phyloP scores from a whole-genome alignment of 1,139 yeast species.

The Pichia sp. region DNA sequence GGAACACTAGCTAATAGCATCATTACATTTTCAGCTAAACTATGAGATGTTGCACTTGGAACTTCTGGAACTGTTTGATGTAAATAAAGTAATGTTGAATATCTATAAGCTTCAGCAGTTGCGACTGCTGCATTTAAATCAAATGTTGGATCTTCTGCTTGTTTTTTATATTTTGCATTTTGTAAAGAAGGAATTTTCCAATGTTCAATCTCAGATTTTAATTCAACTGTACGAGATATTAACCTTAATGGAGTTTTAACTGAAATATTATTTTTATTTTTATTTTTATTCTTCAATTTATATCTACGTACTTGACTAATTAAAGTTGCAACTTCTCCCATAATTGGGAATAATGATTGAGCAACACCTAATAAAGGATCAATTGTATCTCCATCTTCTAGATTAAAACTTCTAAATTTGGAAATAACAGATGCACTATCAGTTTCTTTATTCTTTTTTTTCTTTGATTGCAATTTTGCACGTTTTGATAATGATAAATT shows the following conservation, averaged over 20 bases:
- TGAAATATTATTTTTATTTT: not conserved
- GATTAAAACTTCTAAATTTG: slow-evolving; percentile 27
- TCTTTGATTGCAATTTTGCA: not conserved
- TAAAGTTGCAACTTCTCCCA: slow-evolving; percentile 56
- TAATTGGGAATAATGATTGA: slow-evolving; percentile 54
- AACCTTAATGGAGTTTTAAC: slow-evolving; percentile 39
- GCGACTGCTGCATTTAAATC: slow-evolving; percentile 57
- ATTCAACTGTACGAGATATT: slow-evolving; percentile 49
- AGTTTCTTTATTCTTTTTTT: slow-evolving; percentile 12
- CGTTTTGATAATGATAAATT: not conserved
- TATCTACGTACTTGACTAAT: slow-evolving; percentile 42
- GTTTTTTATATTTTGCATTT: slow-evolving; percentile 29
- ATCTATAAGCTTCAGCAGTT: slow-evolving; percentile 64
- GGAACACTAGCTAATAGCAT: slow-evolving; percentile 60
- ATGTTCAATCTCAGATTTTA: slow-evolving; percentile 42
- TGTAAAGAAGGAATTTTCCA: slow-evolving; percentile 46
- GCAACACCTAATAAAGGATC: slow-evolving; percentile 66
- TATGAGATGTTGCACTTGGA: slow-evolving; percentile 49
- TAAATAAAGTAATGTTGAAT: slow-evolving; percentile 49
- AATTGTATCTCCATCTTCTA: slow-evolving; percentile 33
- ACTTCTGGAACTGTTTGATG: slow-evolving; percentile 69
- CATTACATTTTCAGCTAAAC: slow-evolving; percentile 53
- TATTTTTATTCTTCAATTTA: slow-evolving; percentile 13
- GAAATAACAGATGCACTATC: slow-evolving; percentile 23
- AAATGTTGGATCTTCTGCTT: slow-evolving; percentile 40